phyloP scores from a whole-genome alignment of 139 green algal species.

The Mychonastes homosphaera region DNA sequence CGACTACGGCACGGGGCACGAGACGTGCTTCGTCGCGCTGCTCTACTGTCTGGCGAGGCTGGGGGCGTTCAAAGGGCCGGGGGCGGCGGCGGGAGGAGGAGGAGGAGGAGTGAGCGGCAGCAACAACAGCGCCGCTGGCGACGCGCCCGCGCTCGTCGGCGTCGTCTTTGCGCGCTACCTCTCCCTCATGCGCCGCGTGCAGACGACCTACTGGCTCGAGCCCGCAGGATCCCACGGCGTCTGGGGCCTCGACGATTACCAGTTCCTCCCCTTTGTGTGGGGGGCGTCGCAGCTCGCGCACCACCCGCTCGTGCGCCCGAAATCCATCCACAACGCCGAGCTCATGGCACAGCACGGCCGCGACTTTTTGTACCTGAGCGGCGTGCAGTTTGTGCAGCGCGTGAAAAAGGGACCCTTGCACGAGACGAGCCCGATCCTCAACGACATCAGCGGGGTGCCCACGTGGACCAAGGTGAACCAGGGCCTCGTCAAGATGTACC shows the following conservation, averaged over 20 bases:
- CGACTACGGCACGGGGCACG: slow-evolving; percentile 94
- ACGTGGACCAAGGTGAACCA: slow-evolving; percentile 83
- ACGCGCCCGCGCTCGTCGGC: slow-evolving; percentile 26
- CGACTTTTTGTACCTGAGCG: slow-evolving; percentile 85
- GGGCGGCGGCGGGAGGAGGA: slow-evolving; percentile 36
- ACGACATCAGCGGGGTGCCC: slow-evolving; percentile 80
- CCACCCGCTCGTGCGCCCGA: slow-evolving; percentile 68
- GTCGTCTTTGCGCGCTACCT: slow-evolving; percentile 73
- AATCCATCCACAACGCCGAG: slow-evolving; percentile 67
- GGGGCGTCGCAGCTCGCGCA: slow-evolving; percentile 56
- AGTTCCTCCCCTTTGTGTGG: slow-evolving; percentile 95
- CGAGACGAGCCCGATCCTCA: slow-evolving; percentile 92
- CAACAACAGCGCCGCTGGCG: too few relatives aligned
- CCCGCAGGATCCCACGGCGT: slow-evolving; percentile 90
- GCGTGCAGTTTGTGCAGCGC: slow-evolving; percentile 72
- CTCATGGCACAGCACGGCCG: slow-evolving; percentile 48
- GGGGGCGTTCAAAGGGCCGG: slow-evolving; percentile 53
- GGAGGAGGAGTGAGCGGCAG: slow-evolving; percentile 35
- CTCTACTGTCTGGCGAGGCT: slow-evolving; percentile 82
- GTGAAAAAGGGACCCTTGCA: slow-evolving; percentile 89
- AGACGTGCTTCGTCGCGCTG: slow-evolving; percentile 84
- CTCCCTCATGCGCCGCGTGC: slow-evolving; percentile 78
- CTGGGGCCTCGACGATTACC: slow-evolving; percentile 98
- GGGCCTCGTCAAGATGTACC: slow-evolving; percentile 98
- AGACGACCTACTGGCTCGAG: slow-evolving; percentile 82